Evolutionary conservation across 2,329 filamentous ascomycete genomes (phyloP).

Genomic region (Fusarium verticillioides): DNA sequence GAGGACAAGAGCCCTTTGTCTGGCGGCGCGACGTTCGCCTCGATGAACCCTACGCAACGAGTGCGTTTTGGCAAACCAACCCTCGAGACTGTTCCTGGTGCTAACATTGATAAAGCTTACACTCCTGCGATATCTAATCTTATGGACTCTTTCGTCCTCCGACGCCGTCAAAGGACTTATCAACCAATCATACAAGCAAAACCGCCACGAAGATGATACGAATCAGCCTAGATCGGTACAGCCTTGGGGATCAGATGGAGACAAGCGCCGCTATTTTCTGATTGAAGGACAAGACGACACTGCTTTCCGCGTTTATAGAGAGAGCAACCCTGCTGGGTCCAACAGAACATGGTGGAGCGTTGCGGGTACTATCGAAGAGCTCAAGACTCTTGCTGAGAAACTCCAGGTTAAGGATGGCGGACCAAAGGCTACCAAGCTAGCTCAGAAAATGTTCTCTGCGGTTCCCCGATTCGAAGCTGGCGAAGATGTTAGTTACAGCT

Average conservation of each 20-base stretch:
- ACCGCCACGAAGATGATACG: conserved; percentile 78
- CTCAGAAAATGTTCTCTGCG: conserved; percentile 80
- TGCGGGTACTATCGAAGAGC: conserved; percentile 88
- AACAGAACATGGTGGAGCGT: conserved; percentile 91
- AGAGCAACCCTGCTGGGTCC: conserved; percentile 84
- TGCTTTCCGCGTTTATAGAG: conserved; percentile 90
- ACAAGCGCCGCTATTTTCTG: conserved; percentile 93
- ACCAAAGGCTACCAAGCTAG: conserved; percentile 81
- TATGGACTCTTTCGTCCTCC: conserved; percentile 92
- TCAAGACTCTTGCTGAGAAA: conserved; percentile 79
- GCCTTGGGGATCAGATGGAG: conserved; percentile 88
- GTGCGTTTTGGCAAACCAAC: conserved; percentile 61
- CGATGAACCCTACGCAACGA: conserved; percentile 82
- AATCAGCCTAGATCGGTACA: conserved; percentile 93
- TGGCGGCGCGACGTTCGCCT: conserved; percentile 82
- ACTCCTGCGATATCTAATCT: conserved; percentile 81
- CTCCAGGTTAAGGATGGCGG: conserved; percentile 81
- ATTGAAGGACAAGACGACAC: conserved; percentile 96
- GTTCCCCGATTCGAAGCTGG: conserved; percentile 92
- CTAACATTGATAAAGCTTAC: conserved; percentile 69
- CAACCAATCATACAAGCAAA: conserved; percentile 88
- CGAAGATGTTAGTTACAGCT: conserved; percentile 74
- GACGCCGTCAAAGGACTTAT: conserved; percentile 84
- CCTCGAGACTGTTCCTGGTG: conserved; percentile 1
- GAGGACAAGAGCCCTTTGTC: conserved; percentile 83